Conservation (phyloP, 805 yeast genomes). For the Babjeviella inositovora region DNA sequence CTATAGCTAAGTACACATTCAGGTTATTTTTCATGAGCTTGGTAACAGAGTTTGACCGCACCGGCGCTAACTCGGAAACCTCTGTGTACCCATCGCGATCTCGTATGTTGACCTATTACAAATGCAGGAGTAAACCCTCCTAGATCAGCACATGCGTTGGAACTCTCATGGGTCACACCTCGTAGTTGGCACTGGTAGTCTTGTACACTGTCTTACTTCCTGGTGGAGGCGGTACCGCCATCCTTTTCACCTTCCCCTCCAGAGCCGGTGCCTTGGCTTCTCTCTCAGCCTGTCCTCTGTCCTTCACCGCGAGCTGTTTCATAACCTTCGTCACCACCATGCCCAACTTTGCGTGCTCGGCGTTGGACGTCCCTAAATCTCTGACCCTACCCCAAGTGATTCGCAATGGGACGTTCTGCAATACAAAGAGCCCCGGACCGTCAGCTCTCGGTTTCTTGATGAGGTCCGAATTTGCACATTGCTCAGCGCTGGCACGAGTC, state of each 20-base stretch:
- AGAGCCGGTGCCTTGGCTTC: neutral
- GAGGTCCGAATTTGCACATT: constrained; percentile 13
- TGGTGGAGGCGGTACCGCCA: too few species aligned
- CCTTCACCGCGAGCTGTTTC: constrained; percentile 31
- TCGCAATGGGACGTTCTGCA: constrained; percentile 26
- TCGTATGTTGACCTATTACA: too few species aligned
- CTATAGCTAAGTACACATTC: too few species aligned
- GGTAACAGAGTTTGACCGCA: too few species aligned
- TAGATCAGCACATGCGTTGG: too few species aligned
- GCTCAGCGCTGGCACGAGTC: constrained; percentile 32
- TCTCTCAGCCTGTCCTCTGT: constrained; percentile 4
- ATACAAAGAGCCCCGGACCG: constrained; percentile 14
- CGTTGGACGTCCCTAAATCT: constrained; percentile 19
- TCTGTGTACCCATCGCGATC: too few species aligned
- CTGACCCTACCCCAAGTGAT: constrained; percentile 37
- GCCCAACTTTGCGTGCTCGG: constrained; percentile 30
- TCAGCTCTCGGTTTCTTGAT: constrained; percentile 3
- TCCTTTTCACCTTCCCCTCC: constrained; percentile 1
- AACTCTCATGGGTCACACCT: too few species aligned
- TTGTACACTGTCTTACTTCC: too few species aligned
- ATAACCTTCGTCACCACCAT: constrained; percentile 33
- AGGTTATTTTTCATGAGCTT: too few species aligned
- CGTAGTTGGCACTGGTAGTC: too few species aligned
- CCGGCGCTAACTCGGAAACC: too few species aligned
- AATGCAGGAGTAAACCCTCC: too few species aligned